phyloP scores from a whole-genome alignment of 2,329 filamentous ascomycete species.

The Didymella segeticola region DNA sequence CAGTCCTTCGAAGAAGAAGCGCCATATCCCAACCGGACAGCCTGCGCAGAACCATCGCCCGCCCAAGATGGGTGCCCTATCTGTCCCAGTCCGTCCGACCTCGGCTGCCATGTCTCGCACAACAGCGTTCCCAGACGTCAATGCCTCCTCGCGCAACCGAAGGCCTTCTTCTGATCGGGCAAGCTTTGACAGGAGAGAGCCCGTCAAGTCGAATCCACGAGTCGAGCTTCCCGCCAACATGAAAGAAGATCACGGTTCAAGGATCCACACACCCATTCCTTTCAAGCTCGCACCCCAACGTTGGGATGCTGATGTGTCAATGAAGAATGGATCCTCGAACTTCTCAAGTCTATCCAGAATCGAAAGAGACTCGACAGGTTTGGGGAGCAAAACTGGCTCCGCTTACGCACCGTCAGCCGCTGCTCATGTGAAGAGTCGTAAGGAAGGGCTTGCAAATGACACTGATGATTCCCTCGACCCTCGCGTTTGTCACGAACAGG shows the following conservation, averaged over 20 bases:
- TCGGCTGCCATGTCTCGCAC: constrained; percentile 34
- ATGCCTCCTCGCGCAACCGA: constrained; percentile 14
- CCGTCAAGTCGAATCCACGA: constrained; percentile 5
- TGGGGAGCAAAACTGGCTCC: constrained; percentile 24
- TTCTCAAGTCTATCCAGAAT: constrained; percentile 23
- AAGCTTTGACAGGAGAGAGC: not conserved
- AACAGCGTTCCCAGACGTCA: constrained; percentile 32
- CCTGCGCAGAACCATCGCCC: constrained; percentile 12
- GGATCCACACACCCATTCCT: constrained; percentile 26
- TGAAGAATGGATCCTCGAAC: constrained; percentile 29
- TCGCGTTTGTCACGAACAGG: constrained; percentile 26
- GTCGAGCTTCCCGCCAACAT: constrained; percentile 15
- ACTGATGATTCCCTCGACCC: constrained; percentile 5
- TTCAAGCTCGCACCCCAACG: constrained; percentile 20
- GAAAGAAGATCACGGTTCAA: constrained; percentile 28
- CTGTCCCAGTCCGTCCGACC: constrained; percentile 29
- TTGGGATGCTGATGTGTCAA: constrained; percentile 29
- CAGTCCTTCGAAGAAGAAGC: constrained; percentile 65
- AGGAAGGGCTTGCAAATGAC: constrained; percentile 29
- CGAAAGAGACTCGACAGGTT: constrained; percentile 4
- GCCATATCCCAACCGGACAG: constrained; percentile 29
- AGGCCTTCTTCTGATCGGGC: constrained; percentile 19
- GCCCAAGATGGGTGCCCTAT: constrained; percentile 22
- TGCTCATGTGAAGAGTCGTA: constrained; percentile 33
- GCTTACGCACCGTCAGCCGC: constrained; percentile 21